Conservation (phyloP, 441 rosid species). For the Adansonia rubrostipa region DNA sequence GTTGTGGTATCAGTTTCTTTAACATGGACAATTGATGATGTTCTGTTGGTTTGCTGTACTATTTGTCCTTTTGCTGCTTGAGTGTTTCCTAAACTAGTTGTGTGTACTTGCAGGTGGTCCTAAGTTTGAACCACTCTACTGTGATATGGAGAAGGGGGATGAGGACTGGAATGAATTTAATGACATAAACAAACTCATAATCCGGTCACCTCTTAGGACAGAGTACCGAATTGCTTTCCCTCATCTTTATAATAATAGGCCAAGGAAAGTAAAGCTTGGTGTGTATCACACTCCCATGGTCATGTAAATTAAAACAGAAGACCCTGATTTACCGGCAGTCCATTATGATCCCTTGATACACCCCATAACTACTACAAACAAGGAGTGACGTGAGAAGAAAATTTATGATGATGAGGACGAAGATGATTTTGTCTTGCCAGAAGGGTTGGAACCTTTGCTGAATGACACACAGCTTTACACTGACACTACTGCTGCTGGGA, state of each 20-base stretch:
- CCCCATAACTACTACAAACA: slow-evolving; percentile 85
- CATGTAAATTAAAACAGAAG: slow-evolving; percentile 97
- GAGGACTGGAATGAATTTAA: slow-evolving; percentile 99
- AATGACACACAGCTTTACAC: slow-evolving; percentile 84
- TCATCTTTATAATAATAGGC: slow-evolving; percentile 95
- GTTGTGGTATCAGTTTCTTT: neutral
- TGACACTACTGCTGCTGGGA: slow-evolving; percentile 96
- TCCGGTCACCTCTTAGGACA: slow-evolving; percentile 93
- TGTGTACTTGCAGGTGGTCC: slow-evolving; percentile 75
- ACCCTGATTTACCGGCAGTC: slow-evolving; percentile 97
- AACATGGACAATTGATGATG: neutral
- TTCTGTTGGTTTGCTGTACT: neutral
- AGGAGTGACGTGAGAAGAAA: slow-evolving; percentile 86
- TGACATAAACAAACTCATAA: slow-evolving; percentile 97
- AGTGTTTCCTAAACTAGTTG: slow-evolving; percentile 7
- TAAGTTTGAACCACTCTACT: slow-evolving; percentile 95
- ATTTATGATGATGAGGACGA: slow-evolving; percentile 76
- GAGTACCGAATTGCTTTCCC: slow-evolving; percentile 97
- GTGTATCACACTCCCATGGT: slow-evolving; percentile 96
- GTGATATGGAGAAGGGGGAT: slow-evolving; percentile 99
- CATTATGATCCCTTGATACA: slow-evolving; percentile 96
- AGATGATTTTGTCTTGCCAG: slow-evolving; percentile 78
- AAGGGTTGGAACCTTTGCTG: slow-evolving; percentile 86
- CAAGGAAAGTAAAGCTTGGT: slow-evolving; percentile 88
- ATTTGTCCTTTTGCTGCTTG: neutral